Conservation (phyloP, 345 rosid species). For the Populus ilicifolia region DNA sequence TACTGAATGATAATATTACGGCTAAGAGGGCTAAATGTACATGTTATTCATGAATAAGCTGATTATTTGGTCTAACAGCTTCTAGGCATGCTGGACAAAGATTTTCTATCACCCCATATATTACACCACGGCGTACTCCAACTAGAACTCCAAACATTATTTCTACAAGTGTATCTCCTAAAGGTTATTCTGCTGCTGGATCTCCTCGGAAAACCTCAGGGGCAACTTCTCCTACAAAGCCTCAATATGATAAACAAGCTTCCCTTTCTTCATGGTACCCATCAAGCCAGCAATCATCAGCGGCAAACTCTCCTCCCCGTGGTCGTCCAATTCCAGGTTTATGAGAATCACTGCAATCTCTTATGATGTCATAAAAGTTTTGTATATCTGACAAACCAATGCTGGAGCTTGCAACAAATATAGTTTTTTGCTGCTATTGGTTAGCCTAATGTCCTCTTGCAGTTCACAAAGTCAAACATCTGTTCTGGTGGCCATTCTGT, state of each 20-base stretch:
- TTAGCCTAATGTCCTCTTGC: background rate
- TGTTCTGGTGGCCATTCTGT: background rate
- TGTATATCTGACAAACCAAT: background rate
- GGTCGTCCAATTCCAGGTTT: constrained; percentile 69
- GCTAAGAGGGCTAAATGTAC: background rate
- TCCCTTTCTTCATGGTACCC: constrained; percentile 68
- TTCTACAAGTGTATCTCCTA: constrained; percentile 63
- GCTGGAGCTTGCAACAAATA: too few relatives aligned
- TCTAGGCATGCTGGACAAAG: constrained; percentile 49
- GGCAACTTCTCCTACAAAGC: constrained; percentile 57
- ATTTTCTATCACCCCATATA: constrained; percentile 70
- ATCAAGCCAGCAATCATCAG: constrained; percentile 88
- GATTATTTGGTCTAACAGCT: constrained; percentile 35
- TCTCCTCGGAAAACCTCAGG: constrained; percentile 69
- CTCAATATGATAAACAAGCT: constrained; percentile 49
- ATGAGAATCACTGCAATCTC: constrained; percentile 2
- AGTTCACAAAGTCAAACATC: background rate
- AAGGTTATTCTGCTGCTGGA: constrained; percentile 61
- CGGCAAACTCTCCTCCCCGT: constrained; percentile 86
- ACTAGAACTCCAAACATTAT: constrained; percentile 69
- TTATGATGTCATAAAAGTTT: background rate
- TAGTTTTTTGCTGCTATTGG: too few relatives aligned
- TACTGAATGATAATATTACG: background rate
- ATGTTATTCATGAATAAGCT: background rate
- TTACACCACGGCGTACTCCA: constrained; percentile 78